These are phyloP conservation scores for Paramecium sexaurelia DNA, from an alignment of 73 alveolate genomes.

Conservation along the genomic window DNA sequence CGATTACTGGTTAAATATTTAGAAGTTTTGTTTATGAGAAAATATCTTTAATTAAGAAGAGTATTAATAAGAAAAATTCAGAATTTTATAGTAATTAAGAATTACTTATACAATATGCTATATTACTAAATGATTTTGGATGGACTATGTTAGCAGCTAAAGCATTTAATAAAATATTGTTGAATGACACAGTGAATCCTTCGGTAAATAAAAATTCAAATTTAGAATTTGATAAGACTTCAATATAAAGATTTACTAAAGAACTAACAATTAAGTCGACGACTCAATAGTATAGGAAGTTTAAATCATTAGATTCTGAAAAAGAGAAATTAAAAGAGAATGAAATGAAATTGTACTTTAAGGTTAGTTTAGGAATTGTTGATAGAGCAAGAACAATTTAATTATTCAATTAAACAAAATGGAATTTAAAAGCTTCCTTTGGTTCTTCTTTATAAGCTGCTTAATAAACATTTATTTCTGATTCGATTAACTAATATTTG, in stretches of 20 bases:
- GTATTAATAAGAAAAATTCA: neutral
- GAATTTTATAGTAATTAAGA: neutral
- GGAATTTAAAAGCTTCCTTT: neutral
- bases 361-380: neutral
- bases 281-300: neutral
- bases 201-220: neutral
- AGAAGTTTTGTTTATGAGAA: neutral
- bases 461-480: neutral
- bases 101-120: neutral
- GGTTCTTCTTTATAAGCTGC: conserved; percentile 37
- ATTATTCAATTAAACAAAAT: neutral
- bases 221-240: neutral
- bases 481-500: neutral
- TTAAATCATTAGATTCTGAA: neutral
- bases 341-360: neutral
- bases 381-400: neutral
- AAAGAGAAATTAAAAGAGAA: neutral
- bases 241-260: neutral
- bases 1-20: neutral
- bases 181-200: neutral
- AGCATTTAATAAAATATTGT: neutral
- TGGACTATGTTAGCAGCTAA: neutral
- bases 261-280: neutral
- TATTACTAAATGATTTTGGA: conserved; percentile 2
- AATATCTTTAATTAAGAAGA: neutral